phyloP scores from a whole-genome alignment of 768 basidiomycete genomes.

The Wakefieldia striispora region DNA sequence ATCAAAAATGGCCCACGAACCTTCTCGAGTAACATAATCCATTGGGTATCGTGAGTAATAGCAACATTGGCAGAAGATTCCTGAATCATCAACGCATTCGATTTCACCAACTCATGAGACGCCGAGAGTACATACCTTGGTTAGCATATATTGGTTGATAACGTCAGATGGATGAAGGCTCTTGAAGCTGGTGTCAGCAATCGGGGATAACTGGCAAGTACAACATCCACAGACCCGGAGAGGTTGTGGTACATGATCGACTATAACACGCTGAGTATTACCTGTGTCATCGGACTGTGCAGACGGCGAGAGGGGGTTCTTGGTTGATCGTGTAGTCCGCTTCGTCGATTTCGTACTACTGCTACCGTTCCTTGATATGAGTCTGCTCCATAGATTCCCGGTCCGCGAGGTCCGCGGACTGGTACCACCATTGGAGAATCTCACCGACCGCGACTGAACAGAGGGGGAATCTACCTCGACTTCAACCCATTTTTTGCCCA shows the following conservation, averaged over 20 bases:
- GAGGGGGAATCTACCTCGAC: background rate
- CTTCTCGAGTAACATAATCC: conserved; percentile 11
- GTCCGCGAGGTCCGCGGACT: background rate
- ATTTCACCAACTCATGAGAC: background rate
- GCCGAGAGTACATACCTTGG: background rate
- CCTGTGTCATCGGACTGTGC: background rate
- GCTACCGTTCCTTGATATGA: background rate
- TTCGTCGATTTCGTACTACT: background rate
- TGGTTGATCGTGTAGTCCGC: background rate
- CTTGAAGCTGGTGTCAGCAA: background rate
- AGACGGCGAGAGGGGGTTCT: background rate
- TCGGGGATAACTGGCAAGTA: background rate
- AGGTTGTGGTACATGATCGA: conserved; percentile 2
- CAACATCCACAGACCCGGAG: background rate
- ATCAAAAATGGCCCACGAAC: background rate
- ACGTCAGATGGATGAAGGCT: conserved; percentile 13
- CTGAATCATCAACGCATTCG: background rate
- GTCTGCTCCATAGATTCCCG: conserved; percentile 1
- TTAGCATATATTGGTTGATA: conserved; percentile 12
- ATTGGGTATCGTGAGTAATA: conserved; percentile 13
- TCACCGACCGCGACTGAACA: background rate
- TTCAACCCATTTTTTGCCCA: conserved; percentile 3
- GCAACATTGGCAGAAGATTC: conserved; percentile 12
- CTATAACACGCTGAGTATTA: background rate
- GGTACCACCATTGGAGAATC: background rate